Conservation (phyloP, 176 grass and related monocot species). For the Oryza glumipatula region DNA sequence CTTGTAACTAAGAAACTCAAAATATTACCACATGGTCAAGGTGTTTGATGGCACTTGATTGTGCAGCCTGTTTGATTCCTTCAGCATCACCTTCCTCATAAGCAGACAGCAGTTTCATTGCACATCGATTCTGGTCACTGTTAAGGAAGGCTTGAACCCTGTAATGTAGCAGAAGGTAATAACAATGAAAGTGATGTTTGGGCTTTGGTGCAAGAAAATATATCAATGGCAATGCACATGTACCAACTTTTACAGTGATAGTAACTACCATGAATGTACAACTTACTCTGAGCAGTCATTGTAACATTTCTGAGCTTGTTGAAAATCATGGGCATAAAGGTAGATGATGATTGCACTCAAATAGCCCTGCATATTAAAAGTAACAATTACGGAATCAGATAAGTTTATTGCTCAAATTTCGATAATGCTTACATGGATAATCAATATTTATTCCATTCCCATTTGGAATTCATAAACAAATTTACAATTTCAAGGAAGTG, state of each 20-base stretch:
- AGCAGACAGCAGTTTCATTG: constrained; percentile 76
- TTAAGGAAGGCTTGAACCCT: constrained; percentile 86
- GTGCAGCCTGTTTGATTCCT: constrained; percentile 77
- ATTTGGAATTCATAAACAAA: background rate
- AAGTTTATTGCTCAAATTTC: background rate
- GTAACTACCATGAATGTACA: constrained; percentile 10
- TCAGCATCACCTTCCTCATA: constrained; percentile 89
- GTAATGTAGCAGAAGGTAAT: constrained; percentile 19
- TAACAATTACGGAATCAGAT: constrained; percentile 9
- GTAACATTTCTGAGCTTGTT: constrained; percentile 98
- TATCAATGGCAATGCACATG: background rate
- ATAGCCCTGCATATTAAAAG: constrained; percentile 72
- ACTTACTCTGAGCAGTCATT: constrained; percentile 98
- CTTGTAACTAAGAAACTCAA: background rate
- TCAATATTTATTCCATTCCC: background rate
- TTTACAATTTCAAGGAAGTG: background rate
- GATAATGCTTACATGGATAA: background rate
- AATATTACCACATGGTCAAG: constrained; percentile 89
- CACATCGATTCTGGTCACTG: constrained; percentile 84
- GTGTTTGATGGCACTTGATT: constrained; percentile 77
- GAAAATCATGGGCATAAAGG: constrained; percentile 96
- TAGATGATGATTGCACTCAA: constrained; percentile 92
- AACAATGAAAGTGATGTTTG: background rate
- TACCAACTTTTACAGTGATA: background rate
- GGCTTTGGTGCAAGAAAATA: background rate